Evolutionary conservation across 352 stramenopile species (phyloP).

Genomic region (Pythium coloratum): DNA sequence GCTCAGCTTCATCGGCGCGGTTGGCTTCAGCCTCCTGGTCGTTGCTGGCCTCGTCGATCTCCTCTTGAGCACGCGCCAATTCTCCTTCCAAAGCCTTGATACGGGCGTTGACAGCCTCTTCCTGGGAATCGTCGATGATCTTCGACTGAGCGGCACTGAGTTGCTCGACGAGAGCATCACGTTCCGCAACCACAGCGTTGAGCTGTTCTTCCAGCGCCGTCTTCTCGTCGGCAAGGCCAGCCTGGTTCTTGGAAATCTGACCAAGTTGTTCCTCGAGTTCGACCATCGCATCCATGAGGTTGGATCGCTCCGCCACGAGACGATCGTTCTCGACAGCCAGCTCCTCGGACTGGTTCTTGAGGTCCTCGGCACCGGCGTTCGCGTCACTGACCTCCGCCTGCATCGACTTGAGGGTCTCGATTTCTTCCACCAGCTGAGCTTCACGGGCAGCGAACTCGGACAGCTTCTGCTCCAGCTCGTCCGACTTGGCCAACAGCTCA

Average conservation of each 20-base stretch:
- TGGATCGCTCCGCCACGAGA: conserved; percentile 20
- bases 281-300: conserved; percentile 34
- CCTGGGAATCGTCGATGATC: neutral
- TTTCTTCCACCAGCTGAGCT: conserved; percentile 10
- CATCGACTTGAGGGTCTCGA: conserved; percentile 4
- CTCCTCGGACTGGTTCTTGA: conserved; percentile 11
- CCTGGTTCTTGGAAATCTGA: conserved; percentile 22
- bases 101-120: neutral
- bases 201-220: conserved; percentile 30
- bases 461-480: conserved; percentile 15
- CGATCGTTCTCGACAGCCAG: conserved; percentile 24
- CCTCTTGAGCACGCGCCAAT: conserved; percentile 12
- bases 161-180: conserved; percentile 4
- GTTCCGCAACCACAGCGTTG: conserved; percentile 18
- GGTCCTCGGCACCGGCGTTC: neutral
- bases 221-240: conserved; percentile 38
- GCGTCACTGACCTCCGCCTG: neutral
- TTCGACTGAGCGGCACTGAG: conserved; percentile 5
- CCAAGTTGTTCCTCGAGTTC: conserved; percentile 39
- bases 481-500: conserved; percentile 25
- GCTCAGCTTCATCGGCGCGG: conserved; percentile 16
- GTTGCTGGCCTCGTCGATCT: conserved; percentile 18
- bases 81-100: conserved; percentile 13
- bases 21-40: conserved; percentile 26
- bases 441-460: conserved; percentile 18